Evolutionary conservation across 2,329 filamentous ascomycete species (phyloP), one percentile per base, ranked within the genome.

Genomic region (Colletotrichum sp.): DNA sequence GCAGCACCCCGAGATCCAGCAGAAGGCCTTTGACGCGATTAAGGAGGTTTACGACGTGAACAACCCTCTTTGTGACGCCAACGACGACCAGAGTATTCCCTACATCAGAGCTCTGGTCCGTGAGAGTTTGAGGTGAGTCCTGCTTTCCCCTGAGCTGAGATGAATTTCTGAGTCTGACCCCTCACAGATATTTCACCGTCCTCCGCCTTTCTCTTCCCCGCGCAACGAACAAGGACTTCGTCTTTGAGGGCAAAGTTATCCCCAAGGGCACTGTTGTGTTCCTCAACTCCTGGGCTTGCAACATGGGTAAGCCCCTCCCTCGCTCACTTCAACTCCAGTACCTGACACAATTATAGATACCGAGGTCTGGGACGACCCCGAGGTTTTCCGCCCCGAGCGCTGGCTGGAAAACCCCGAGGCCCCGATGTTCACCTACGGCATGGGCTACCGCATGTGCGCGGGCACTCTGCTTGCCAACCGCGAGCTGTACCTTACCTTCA

Each of bases 101-200:
- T 97, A 96, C 82, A 87, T 97, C 76, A 95, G 93, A 0, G 95
- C 95, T 0, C 84, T 97, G 8, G 93, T 95, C 76, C 96, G 96
- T 81, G 95, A 97, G 81, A 92, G 93, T 2, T 88, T 96, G 0
- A 76, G 73, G 73, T 76, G 36, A 12, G 26, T n/a, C 4, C 1
- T 55, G 15, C 24, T n/a, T 3, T 5, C 4, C 10, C 12, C 1
- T 6, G 1, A 18, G 66, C 68, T 3, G 44, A 76, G 76, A 26
- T 71, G 78, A 16, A 32, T 57, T 57, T 8, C 12, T 90, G 12
- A 8, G 49, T 15, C 65, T 63, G 3, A 13, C 12, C 7, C 13
- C 16, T 2, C 1, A 16, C 16, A 91, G 92, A 66, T 94, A 89
- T 84, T 94, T 90, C 87, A 91, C 89, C 12, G 92, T 93, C 15